A percentile compares a stretch with the other conserved stretches of the same genome.
Evolutionary conservation across 2,329 filamentous ascomycete species (phyloP).

Genomic region (Colletotrichum sublineola): DNA sequence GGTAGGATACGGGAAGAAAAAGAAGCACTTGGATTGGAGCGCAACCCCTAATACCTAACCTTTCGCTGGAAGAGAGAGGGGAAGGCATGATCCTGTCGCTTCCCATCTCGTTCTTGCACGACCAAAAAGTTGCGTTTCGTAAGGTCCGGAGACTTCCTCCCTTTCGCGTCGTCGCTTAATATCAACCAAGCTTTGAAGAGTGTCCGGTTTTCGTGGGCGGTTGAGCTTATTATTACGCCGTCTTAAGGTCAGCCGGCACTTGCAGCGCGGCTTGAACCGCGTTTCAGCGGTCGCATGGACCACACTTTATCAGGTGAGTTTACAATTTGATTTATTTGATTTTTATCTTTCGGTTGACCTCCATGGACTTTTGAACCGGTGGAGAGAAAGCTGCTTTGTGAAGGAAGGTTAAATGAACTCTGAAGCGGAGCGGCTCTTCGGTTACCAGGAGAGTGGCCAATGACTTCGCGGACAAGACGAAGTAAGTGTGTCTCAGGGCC

Average conservation of each 20-base stretch:
- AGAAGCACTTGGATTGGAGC: no score
- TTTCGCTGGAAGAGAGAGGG: no score
- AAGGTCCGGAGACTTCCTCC: background rate
- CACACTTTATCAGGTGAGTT: background rate
- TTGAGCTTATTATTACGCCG: background rate
- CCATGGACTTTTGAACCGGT: background rate
- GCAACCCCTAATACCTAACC: no score
- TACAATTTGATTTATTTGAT: no score
- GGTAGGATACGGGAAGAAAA: no score
- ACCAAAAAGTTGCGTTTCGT: background rate
- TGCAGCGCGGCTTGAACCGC: background rate
- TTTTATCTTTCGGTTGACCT: background rate
- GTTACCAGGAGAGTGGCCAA: no score
- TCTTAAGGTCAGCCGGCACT: background rate
- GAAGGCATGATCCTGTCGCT: no score
- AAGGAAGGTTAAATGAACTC: background rate
- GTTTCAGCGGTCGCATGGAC: background rate
- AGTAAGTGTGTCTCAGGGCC: background rate
- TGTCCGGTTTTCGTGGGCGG: background rate
- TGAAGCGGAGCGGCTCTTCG: background rate
- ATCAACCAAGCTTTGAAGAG: background rate
- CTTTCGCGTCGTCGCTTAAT: background rate
- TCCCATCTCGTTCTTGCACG: background rate
- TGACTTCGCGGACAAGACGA: background rate
- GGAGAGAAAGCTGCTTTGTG: background rate